A percentile compares a stretch with the other conserved stretches of the same genome.
These are phyloP conservation scores for Albugo laibachii DNA, from an alignment of 352 stramenopile species.

Conservation along the genomic window DNA sequence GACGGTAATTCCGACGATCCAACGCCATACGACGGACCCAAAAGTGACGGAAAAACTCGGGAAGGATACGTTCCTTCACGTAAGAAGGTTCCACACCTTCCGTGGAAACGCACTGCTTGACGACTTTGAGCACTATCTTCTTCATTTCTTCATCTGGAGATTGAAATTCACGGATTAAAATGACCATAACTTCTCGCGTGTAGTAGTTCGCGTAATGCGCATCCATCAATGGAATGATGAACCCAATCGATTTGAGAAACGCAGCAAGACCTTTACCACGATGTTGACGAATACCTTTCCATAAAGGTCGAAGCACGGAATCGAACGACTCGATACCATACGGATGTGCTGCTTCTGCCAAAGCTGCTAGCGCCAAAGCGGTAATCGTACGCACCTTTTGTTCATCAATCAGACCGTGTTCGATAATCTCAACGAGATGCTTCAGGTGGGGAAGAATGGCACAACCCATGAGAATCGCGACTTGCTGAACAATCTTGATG, in stretches of 20 bases:
- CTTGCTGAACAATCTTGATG: conserved; percentile 99
- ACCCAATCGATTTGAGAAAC: conserved; percentile 98
- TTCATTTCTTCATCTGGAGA: conserved; percentile 99
- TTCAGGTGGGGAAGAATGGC: conserved; percentile 95
- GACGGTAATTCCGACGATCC: conserved; percentile 94
- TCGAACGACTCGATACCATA: conserved; percentile 99
- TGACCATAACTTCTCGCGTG: conserved; percentile 97
- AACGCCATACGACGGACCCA: conserved; percentile 98
- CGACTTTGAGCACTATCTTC: conserved; percentile 92
- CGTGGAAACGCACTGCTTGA: conserved; percentile 96
- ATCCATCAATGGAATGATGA: conserved; percentile 99
- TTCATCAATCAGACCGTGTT: conserved; percentile 94
- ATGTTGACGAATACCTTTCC: conserved; percentile 95
- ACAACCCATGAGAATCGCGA: conserved; percentile 97
- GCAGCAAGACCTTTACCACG: conserved; percentile 94
- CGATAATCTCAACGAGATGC: conserved; percentile 96
- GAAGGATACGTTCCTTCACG: conserved; percentile 94
- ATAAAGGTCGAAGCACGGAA: conserved; percentile 92
- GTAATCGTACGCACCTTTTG: conserved; percentile 98
- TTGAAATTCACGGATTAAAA: conserved; percentile 97
- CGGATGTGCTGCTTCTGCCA: conserved; percentile 94
- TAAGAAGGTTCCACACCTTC: conserved; percentile 97
- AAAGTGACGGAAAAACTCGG: conserved; percentile 98
- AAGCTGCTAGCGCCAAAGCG: conserved; percentile 90
- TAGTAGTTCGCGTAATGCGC: conserved; percentile 99